These are phyloP conservation scores for Oligophagozyma castellii DNA, from an alignment of 1,139 yeast genomes.

Conservation along the genomic window DNA sequence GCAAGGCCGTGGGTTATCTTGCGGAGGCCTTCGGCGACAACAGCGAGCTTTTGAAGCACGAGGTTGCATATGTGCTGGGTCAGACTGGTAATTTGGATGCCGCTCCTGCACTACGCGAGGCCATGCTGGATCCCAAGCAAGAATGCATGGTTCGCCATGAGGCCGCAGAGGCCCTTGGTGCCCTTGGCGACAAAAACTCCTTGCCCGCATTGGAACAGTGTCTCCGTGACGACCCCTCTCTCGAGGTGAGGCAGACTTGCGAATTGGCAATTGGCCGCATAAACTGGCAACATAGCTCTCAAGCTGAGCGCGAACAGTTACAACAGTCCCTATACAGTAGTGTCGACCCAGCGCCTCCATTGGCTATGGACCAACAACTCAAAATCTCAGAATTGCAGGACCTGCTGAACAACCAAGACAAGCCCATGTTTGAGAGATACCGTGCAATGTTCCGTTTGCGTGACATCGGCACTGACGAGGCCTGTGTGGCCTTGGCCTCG, in stretches of 20 bases:
- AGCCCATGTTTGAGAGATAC: constrained; percentile 83
- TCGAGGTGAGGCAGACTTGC: constrained; percentile 93
- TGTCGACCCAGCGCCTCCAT: constrained; percentile 97
- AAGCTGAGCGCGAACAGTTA: constrained; percentile 47
- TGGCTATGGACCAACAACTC: constrained; percentile 48
- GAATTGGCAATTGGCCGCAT: constrained; percentile 93
- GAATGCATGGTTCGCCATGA: constrained; percentile 97
- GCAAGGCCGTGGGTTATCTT: constrained; percentile 68
- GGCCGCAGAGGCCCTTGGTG: constrained; percentile 98
- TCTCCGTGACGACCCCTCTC: constrained; percentile 56
- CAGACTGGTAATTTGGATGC: constrained; percentile 80
- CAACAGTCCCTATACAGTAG: constrained; percentile 71
- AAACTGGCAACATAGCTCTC: constrained; percentile 73
- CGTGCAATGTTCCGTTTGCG: constrained; percentile 97
- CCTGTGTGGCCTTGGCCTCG: constrained; percentile 78
- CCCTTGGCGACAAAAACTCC: constrained; percentile 76
- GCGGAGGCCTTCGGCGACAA: constrained; percentile 67
- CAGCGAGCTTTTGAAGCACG: constrained; percentile 92
- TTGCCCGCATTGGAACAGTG: constrained; percentile 52
- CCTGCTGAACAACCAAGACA: constrained; percentile 60
- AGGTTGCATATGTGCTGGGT: constrained; percentile 96
- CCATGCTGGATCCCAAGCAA: constrained; percentile 51
- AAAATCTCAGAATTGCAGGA: constrained; percentile 50
- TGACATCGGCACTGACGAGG: constrained; percentile 87
- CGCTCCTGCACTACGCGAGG: constrained; percentile 62